Evolutionary conservation across 78 protist genomes (phyloP).

Genomic region (Carpediemonas membranifera): DNA sequence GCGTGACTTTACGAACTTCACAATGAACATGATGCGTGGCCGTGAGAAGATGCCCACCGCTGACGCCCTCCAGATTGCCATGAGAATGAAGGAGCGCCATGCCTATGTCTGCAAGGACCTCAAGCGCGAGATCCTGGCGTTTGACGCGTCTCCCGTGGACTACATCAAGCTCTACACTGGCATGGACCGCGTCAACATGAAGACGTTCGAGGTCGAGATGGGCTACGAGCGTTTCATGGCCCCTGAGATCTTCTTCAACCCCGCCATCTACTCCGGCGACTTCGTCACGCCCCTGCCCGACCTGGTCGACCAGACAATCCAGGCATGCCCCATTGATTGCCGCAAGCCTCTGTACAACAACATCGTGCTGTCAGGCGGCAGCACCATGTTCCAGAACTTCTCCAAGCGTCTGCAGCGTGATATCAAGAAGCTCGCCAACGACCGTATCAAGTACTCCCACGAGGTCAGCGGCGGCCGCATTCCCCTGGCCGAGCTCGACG

Average conservation of each 20-base stretch:
- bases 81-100: conserved; percentile 51
- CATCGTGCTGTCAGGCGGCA: conserved; percentile 94
- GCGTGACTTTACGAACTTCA: conserved; percentile 83
- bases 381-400: conserved; percentile 94
- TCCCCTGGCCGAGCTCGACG: conserved; percentile 61
- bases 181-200: neutral
- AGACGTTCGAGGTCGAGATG: conserved; percentile 61
- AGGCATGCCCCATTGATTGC: conserved; percentile 87
- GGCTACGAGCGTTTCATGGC: conserved; percentile 97
- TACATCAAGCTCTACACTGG: conserved; percentile 51
- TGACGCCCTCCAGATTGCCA: conserved; percentile 62
- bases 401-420: too few species aligned
- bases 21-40: conserved; percentile 78
- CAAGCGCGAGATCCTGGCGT: conserved; percentile 79
- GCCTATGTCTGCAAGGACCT: conserved; percentile 83
- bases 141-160: conserved; percentile 70
- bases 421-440: too few species aligned
- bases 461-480: conserved; percentile 55
- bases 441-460: conserved; percentile 35
- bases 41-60: conserved; percentile 84
- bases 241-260: conserved; percentile 98
- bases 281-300: neutral
- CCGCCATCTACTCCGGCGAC: conserved; percentile 39
- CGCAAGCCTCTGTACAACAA: conserved; percentile 56
- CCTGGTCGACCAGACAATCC: conserved; percentile 27